phyloP scores from a whole-genome alignment of 176 grass and related monocot genomes.

The Saccharum spontaneum region DNA sequence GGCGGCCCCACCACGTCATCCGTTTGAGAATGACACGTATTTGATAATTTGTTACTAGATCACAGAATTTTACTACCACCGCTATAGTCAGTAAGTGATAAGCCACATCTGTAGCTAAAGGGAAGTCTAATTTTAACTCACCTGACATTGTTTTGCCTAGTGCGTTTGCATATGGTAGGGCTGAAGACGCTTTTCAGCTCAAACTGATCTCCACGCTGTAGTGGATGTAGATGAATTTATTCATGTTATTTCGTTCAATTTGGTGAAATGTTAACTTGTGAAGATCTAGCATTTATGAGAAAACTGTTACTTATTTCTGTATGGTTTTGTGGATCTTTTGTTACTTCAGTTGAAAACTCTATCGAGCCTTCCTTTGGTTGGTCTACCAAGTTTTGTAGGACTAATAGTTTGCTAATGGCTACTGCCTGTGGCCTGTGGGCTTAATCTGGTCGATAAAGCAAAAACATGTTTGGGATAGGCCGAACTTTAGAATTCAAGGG shows the following conservation, averaged over 20 bases:
- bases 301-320: background rate
- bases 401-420: background rate
- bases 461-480: no score
- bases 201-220: conserved; percentile 19
- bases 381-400: background rate
- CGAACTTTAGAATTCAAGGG: no score
- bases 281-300: background rate
- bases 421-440: background rate
- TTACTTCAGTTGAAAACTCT: background rate
- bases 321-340: background rate
- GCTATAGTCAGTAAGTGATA: conserved; percentile 23
- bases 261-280: conserved; percentile 5
- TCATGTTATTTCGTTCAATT: conserved; percentile 42
- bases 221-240: conserved; percentile 39
- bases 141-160: conserved; percentile 34
- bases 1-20: conserved; percentile 9
- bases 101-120: conserved; percentile 31
- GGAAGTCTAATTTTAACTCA: conserved; percentile 26
- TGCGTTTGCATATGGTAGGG: conserved; percentile 17
- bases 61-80: conserved; percentile 25
- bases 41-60: conserved; percentile 42
- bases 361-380: background rate
- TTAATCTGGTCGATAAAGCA: background rate
- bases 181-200: conserved; percentile 33
- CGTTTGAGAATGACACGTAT: conserved; percentile 25